Conservation (phyloP, 2,329 filamentous ascomycete species). For the Xylariaceae sp. region DNA sequence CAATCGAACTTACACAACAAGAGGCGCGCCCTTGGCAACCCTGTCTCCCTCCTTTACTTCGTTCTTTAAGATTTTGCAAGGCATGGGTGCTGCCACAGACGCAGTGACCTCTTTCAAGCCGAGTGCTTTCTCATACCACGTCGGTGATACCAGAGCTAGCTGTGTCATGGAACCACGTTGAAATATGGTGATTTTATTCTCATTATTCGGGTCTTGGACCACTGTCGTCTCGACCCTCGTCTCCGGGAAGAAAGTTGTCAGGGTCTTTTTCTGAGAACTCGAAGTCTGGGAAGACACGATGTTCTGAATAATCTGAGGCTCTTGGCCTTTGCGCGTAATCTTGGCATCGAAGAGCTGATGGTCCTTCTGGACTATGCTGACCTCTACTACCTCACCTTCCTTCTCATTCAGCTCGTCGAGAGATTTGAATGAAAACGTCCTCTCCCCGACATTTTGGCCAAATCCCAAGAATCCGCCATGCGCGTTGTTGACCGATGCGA, state of each 20-base stretch:
- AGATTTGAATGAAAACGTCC: conserved; percentile 48
- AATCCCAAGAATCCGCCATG: conserved; percentile 53
- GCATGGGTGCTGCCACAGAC: conserved; percentile 90
- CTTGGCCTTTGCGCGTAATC: conserved; percentile 39
- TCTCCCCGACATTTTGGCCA: conserved; percentile 40
- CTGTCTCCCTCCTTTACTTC: conserved; percentile 76
- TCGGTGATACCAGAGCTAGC: conserved; percentile 53
- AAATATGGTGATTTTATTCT: conserved; percentile 68
- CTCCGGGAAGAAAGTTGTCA: conserved; percentile 75
- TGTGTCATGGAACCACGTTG: conserved; percentile 59
- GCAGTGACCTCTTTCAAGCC: conserved; percentile 75
- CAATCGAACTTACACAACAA: conserved; percentile 65
- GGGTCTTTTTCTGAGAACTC: conserved; percentile 27
- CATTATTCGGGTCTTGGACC: conserved; percentile 48
- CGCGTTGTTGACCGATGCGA: conserved; percentile 31
- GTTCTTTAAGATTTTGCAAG: conserved; percentile 89
- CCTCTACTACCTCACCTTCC: conserved; percentile 56
- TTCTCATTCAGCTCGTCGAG: conserved; percentile 59
- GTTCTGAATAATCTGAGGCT: conserved; percentile 40
- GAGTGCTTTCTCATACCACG: conserved; percentile 82
- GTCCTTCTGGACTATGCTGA: conserved; percentile 44
- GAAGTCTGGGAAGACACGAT: conserved; percentile 38
- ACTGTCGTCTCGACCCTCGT: conserved; percentile 76
- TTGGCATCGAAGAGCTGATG: conserved; percentile 43
- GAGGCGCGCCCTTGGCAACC: conserved; percentile 77